phyloP scores from a whole-genome alignment of 768 basidiomycete genomes.

The Boletus reticulatus region DNA sequence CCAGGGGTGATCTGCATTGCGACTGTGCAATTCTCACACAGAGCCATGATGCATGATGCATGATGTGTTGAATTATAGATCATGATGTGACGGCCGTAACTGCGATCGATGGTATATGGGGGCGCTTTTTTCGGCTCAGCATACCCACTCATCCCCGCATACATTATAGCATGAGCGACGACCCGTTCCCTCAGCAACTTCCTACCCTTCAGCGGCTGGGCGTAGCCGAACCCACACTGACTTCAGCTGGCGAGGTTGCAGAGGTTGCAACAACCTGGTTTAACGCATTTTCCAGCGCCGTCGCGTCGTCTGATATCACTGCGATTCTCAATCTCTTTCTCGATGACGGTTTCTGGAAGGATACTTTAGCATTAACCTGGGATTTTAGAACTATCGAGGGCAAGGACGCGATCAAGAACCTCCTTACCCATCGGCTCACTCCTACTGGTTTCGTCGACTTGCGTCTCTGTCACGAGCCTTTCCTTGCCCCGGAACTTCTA shows the following conservation, averaged over 20 bases:
- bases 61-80: no score
- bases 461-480: constrained; percentile 11
- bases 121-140: neutral
- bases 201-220: constrained; percentile 30
- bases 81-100: neutral
- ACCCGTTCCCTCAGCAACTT: constrained; percentile 25
- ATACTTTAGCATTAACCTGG: constrained; percentile 54
- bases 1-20: no score
- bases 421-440: constrained; percentile 36
- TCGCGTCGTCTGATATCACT: constrained; percentile 15
- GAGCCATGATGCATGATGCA: no score
- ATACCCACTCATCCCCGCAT: neutral
- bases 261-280: constrained; percentile 27
- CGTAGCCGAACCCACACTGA: constrained; percentile 19
- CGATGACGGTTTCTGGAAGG: constrained; percentile 46
- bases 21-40: no score
- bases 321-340: constrained; percentile 28
- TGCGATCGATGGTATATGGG: neutral
- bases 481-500: constrained; percentile 33
- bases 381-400: constrained; percentile 52
- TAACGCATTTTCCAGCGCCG: constrained; percentile 20
- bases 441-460: constrained; percentile 19
- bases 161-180: constrained; percentile 12
- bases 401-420: constrained; percentile 35
- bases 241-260: constrained; percentile 17